Evolutionary conservation across 1,284 basidiomycete species (phyloP).

Genomic region (Filobasidium uniguttulatum): DNA sequence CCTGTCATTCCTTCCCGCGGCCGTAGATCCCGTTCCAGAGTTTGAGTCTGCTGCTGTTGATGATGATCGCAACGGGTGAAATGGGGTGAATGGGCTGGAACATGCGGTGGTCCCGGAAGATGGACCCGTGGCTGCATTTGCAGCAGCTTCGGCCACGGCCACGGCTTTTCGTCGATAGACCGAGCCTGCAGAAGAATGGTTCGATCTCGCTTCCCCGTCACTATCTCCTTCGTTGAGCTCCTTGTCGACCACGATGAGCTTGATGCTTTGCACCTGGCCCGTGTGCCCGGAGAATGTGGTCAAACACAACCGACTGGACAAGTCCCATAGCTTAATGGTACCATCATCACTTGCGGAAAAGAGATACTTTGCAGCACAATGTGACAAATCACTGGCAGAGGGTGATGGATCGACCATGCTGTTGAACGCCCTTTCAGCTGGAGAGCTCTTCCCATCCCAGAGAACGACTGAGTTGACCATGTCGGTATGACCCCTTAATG

Average conservation of each 20-base stretch:
- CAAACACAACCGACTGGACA: conserved; percentile 64
- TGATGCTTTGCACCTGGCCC: conserved; percentile 86
- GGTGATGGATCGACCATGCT: conserved; percentile 8
- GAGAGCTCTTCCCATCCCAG: conserved; percentile 61
- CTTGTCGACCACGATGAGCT: conserved; percentile 51
- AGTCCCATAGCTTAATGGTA: conserved; percentile 87
- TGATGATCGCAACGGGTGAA: not conserved
- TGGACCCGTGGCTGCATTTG: not conserved
- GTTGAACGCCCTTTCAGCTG: conserved; percentile 30
- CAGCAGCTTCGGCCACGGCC: too few species aligned
- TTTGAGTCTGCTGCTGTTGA: not conserved
- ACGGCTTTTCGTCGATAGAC: too few species aligned
- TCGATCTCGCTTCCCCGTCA: conserved; percentile 8
- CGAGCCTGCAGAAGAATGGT: too few species aligned
- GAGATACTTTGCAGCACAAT: conserved; percentile 46
- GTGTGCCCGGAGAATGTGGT: conserved; percentile 80
- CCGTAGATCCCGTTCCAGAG: not conserved
- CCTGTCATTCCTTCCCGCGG: not conserved
- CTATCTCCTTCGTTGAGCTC: conserved; percentile 19
- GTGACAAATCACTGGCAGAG: conserved; percentile 14
- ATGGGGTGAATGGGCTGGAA: conserved; percentile 13
- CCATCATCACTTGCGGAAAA: conserved; percentile 95
- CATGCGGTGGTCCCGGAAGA: conserved; percentile 15
- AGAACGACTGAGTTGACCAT: conserved; percentile 94
- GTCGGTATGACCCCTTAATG: conserved; percentile 79